phyloP scores from a whole-genome alignment of 495 filamentous ascomycete genomes.

The Sporormia fimetaria region DNA sequence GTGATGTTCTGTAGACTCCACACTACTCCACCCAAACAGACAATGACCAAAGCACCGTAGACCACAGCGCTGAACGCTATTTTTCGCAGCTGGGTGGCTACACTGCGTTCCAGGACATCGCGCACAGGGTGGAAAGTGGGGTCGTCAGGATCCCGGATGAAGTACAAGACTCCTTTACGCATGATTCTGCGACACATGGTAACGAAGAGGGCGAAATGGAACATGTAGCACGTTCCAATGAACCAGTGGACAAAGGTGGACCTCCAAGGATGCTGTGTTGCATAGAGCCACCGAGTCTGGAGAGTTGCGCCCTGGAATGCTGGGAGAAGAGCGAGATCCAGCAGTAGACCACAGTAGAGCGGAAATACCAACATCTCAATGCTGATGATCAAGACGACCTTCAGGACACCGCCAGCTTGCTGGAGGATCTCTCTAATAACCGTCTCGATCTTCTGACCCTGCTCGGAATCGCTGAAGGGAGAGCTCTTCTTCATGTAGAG shows the following conservation, averaged over 20 bases:
- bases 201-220: conserved; percentile 97
- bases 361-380: conserved; percentile 99
- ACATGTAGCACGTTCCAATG: conserved; percentile 98
- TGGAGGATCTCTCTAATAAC: conserved; percentile 70
- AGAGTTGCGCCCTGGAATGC: conserved; percentile 73
- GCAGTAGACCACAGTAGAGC: conserved; percentile 82
- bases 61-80: conserved; percentile 93
- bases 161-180: conserved; percentile 87
- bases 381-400: conserved; percentile 95
- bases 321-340: conserved; percentile 80
- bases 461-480: conserved; percentile 51
- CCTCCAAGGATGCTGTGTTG: conserved; percentile 61
- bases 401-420: conserved; percentile 92
- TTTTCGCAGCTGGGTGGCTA: conserved; percentile 88
- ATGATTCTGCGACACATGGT: conserved; percentile 98
- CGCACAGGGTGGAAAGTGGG: conserved; percentile 96
- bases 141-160: conserved; percentile 97
- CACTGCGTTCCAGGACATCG: conserved; percentile 88
- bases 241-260: conserved; percentile 98
- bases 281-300: conserved; percentile 63
- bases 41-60: conserved; percentile 82
- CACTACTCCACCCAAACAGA: conserved; percentile 90
- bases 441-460: conserved; percentile 62
- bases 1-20: conserved; percentile 68
- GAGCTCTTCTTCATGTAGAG: conserved; percentile 63